Percentiles rank a stretch among this genome's conserved stretches.
These are phyloP conservation scores for Phytophthora meadii DNA, from an alignment of 352 stramenopile genomes.

Conservation along the genomic window DNA sequence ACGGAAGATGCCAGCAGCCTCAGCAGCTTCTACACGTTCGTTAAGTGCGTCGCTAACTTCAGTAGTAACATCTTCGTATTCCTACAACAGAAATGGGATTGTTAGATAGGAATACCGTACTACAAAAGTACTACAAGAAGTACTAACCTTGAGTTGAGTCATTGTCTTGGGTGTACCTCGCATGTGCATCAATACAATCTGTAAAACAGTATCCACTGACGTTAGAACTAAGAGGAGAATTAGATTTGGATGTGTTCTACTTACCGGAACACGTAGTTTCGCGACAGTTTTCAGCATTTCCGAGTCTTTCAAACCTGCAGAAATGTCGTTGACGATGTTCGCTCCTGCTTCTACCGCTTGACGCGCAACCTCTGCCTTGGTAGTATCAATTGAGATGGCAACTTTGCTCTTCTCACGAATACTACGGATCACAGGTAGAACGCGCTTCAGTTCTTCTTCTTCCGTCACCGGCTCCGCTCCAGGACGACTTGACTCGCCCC, in stretches of 20 bases:
- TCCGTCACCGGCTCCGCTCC: constrained; percentile 88
- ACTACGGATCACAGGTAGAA: constrained; percentile 94
- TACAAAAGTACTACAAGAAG: background rate
- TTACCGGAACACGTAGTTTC: constrained; percentile 81
- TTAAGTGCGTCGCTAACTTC: constrained; percentile 89
- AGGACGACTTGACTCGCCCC: constrained; percentile 98
- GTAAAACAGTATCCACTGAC: constrained; percentile 10
- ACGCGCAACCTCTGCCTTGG: constrained; percentile 90
- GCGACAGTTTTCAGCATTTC: constrained; percentile 93
- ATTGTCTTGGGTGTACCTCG: constrained; percentile 97
- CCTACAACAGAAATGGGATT: constrained; percentile 32
- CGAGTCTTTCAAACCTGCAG: constrained; percentile 91
- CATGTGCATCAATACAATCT: constrained; percentile 98
- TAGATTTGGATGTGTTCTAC: constrained; percentile 3
- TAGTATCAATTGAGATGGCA: constrained; percentile 97
- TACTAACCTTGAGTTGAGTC: constrained; percentile 76
- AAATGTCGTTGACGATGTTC: constrained; percentile 98
- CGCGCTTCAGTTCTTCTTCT: constrained; percentile 92
- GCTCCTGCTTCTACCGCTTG: constrained; percentile 93
- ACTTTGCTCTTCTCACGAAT: constrained; percentile 84
- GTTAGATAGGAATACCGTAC: background rate
- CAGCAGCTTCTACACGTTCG: constrained; percentile 74
- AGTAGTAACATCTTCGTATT: constrained; percentile 91
- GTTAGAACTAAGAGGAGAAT: background rate
- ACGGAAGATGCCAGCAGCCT: constrained; percentile 86